Base-by-base conservation (phyloP, 768 basidiomycete species). In the Xerocomellus intermedius region DNA sequence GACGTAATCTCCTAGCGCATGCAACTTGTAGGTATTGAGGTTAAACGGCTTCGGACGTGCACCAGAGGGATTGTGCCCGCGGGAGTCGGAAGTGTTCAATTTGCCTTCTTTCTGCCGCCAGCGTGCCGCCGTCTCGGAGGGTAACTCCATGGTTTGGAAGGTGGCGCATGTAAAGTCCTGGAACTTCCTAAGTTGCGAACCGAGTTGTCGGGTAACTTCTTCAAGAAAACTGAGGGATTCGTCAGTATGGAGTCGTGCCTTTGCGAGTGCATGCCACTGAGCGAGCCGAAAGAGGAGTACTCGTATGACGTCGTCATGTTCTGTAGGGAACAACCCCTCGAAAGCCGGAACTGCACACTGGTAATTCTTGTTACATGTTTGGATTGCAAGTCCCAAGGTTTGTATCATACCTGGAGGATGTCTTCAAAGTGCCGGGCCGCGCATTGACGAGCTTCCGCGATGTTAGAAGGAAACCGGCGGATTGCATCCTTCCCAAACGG, bases 371-470 rank as follows among this genome's bases (percentile, higher is more conserved):
- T 24, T 24, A 24, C 2, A 24, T 24, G 24, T 24, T 24, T 24
- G 24, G 24, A 24, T 24, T 24, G 24, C 24, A 24, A 24, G 24
- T 24, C 24, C 24, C 24, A 24, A 24, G 24, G 24, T 24, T 24
- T 24, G 24, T 24, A 24, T 24, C 24, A 24, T 46, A 16, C 32
- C 75, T 62, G 54, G 2, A 59, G 33, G 2, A 62, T 8, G 28
- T 59, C 41, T n/a, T 62, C 52, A 13, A 53, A 62, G 19, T 62
- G 48, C 32, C 45, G 19, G 2, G 57, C 54, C 19, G 54, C 19
- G 5, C 74, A 48, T 45, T 73, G 68, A 24, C 71, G 73, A 71
- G 78, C 71, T 14, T 67, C 71, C 0, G 74, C 71, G 0, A 69
- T 69, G 56, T 79, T 73, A 1, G 52, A 48, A 17, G 57, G 43